Evolutionary conservation across 208 protist species (phyloP), one percentile per base, ranked within the genome.

Genomic region (Trypanosoma melophagium): DNA sequence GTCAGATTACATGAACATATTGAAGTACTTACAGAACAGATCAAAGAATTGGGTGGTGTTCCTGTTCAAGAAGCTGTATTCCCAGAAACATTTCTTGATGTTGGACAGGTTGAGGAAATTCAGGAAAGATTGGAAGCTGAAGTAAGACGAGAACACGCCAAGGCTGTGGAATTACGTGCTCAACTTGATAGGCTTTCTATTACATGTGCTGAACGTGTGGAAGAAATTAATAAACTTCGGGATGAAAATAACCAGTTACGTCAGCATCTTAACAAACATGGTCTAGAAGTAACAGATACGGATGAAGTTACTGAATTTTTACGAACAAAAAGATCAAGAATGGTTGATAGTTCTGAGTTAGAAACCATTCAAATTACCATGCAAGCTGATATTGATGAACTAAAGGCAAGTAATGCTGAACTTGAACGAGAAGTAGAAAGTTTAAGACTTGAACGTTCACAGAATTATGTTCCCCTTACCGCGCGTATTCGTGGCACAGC

Each of bases 91-190:
- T 95, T 83, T 52, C 70, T 95, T 17, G 89, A 95, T 42, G 80
- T 95, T 56, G 77, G 82, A 38, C 89, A 95, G 74, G 84, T 92
- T 54, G 86, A 95, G 64, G 89, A 95, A 75, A 90, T 95, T 63
- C 81, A 86, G 64, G 50, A 44, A 1, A 74, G 71, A 21, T 66
- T 90, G 45, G 67, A 83, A 57, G 74, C 71, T 1, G 89, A 95
- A 58, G 45, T 83, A 44, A 82, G 90, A 45, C 77, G 86, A 3
- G 71, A 87, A 42, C 76, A 74, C 41, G 73, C 79, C 51, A 95
- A 95, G 67, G 77, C 76, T 7, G 77, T 87, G 0, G 84, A 91
- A 50, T 69, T 95, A 40, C 79, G 69, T 31, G 86, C 86, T 14
- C 81, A 95, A 71, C 78, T 95, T 25, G 89, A 95, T 50, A 84